Evolutionary conservation across 2,329 filamentous ascomycete species (phyloP), one percentile per base, ranked within the genome.

Genomic region (Aaosphaeria arxii): DNA sequence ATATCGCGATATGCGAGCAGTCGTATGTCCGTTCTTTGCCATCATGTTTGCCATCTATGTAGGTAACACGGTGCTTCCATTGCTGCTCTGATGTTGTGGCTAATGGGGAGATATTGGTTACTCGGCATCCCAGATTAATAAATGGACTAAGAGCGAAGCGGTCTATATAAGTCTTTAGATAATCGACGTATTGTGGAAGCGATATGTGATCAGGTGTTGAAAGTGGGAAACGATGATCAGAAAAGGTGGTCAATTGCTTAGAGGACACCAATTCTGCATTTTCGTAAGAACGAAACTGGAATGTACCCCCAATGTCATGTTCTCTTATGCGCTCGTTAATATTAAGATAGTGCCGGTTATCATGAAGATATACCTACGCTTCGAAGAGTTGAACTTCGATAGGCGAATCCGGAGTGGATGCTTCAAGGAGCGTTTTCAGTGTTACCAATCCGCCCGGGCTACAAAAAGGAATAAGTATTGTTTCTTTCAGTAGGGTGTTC

Each of bases 251-350:
- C 6, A 80, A 64, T 40, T 77, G 76, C 51, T 77, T 77, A 3
- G 75, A 78, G 1, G 74, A 77, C 1, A 79, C 76, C 1, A 78
- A 67, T 71, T 79, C 77, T 1, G 76, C 74, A 32, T 77, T 73
- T 46, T 78, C 74, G 45, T 79, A 80, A 4, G 71, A 66, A 5
- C 74, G 71, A 47, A 77, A 71, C 24, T 67, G 64, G 56, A 80
- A 79, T 1, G 74, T 77, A 2, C 77, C 77, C 2, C 76, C 77
- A 41, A 80, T 64, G 0, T 68, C 63, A 6, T 65, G 57, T 46
- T 74, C 70, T 29, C 64, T 36, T 36, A 36, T 9, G n/a, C 33
- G n/a, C 33, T n/a, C 33, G 33, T 9, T 36, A 36, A 9, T 9
- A n/a, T 2, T 36, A 36, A 9, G 33, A n/a, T n/a, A 9, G 7